These are phyloP conservation scores for Camelina laxa DNA, from an alignment of 345 rosid genomes.

Conservation along the genomic window DNA sequence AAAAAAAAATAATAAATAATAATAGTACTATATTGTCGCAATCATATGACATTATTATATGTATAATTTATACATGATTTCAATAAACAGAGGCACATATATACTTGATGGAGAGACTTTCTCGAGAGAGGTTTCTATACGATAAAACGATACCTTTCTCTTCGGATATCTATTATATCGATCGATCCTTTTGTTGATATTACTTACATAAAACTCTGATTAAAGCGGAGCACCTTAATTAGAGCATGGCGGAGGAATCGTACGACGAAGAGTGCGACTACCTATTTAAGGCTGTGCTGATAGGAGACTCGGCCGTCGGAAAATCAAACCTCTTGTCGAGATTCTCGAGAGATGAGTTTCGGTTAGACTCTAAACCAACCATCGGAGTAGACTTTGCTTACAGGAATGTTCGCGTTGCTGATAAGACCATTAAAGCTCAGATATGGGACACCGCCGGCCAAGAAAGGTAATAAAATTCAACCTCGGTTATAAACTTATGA, in stretches of 20 bases:
- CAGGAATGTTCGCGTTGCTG: constrained; percentile 63
- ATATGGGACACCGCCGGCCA: constrained; percentile 97
- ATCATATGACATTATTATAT: constrained; percentile 31
- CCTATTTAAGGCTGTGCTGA: constrained; percentile 79
- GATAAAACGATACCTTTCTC: not conserved
- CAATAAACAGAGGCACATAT: not conserved
- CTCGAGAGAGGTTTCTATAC: not conserved
- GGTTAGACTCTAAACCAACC: constrained; percentile 87
- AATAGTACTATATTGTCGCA: constrained; percentile 3
- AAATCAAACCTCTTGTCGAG: constrained; percentile 87
- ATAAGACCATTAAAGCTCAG: constrained; percentile 83
- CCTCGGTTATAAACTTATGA: not conserved
- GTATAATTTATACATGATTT: not conserved
- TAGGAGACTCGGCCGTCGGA: constrained; percentile 85
- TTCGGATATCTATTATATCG: not conserved
- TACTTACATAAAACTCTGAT: not conserved
- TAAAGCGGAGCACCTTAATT: not conserved
- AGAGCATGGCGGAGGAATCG: constrained; percentile 54
- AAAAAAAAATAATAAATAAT: not conserved
- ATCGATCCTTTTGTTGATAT: not conserved
- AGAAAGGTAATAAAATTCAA: constrained; percentile 62
- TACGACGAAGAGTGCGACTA: constrained; percentile 89
- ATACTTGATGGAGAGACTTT: no score
- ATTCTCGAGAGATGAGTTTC: constrained; percentile 72
- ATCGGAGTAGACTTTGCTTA: constrained; percentile 92